Evolutionary conservation across 192 early-diverging fungal species (phyloP).

Genomic region (Haplosporangium gracile): DNA sequence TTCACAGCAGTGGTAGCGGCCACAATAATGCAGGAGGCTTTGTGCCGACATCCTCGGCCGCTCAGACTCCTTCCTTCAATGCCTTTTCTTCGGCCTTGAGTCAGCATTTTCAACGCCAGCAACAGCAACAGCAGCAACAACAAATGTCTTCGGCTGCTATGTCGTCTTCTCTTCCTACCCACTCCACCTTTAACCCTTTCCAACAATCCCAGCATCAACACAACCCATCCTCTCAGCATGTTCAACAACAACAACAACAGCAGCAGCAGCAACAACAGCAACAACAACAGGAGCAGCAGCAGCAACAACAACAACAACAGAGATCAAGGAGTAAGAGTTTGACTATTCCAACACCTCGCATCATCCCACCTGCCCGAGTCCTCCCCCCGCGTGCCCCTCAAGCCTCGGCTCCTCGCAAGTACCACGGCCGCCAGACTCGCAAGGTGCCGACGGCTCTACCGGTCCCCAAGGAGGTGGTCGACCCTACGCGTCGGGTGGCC

Average conservation of each 20-base stretch:
- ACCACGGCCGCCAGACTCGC: slow-evolving; percentile 52
- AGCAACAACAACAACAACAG: slow-evolving; percentile 13
- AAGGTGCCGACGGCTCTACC: slow-evolving; percentile 18
- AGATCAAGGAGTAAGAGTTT: slow-evolving; percentile 50
- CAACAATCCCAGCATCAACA: slow-evolving; percentile 10
- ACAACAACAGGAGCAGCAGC: slow-evolving; percentile 6
- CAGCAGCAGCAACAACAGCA: slow-evolving; percentile 19
- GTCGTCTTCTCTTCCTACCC: slow-evolving; percentile 36
- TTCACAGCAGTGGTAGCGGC: background rate
- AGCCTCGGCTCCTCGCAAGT: slow-evolving; percentile 49
- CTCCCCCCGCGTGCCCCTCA: slow-evolving; percentile 40
- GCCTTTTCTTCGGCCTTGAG: slow-evolving; percentile 41
- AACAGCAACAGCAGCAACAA: slow-evolving; percentile 45
- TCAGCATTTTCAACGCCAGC: slow-evolving; percentile 48
- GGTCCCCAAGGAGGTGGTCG: slow-evolving; percentile 22
- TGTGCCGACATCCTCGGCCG: slow-evolving; percentile 14
- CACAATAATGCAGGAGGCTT: slow-evolving; percentile 19
- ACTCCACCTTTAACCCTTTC: slow-evolving; percentile 28
- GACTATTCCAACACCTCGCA: slow-evolving; percentile 44
- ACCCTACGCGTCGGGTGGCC: slow-evolving; percentile 55
- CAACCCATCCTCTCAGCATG: background rate
- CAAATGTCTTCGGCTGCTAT: slow-evolving; percentile 34
- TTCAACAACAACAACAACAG: slow-evolving; percentile 9
- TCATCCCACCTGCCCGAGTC: slow-evolving; percentile 42
- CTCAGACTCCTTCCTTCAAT: slow-evolving; percentile 31